Evolutionary conservation across 1,284 basidiomycete species (phyloP).

Genomic region (Exobasidium rhododendri): DNA sequence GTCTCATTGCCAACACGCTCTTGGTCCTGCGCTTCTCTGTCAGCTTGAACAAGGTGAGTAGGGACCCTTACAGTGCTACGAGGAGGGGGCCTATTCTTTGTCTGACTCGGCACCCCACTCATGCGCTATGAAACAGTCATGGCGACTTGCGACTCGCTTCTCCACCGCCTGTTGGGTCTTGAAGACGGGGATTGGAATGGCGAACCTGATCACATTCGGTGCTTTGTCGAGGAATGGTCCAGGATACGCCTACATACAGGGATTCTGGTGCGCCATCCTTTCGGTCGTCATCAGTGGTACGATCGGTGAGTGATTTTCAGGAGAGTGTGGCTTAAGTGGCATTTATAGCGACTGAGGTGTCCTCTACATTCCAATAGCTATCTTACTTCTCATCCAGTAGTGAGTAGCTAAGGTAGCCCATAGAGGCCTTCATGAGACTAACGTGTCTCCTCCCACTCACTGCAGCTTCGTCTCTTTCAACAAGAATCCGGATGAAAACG

Average conservation of each 20-base stretch:
- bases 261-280: constrained; percentile 36
- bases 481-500: constrained; percentile 35
- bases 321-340: too few relatives aligned
- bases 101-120: too few relatives aligned
- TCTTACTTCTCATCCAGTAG: too few relatives aligned
- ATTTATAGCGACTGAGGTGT: too few relatives aligned
- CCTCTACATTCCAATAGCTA: too few relatives aligned
- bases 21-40: constrained; percentile 57
- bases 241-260: constrained; percentile 52
- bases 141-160: constrained; percentile 51
- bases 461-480: constrained; percentile 41
- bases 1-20: constrained; percentile 57
- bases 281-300: constrained; percentile 55
- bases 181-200: constrained; percentile 56
- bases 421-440: too few relatives aligned
- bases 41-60: constrained; percentile 4
- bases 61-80: background rate
- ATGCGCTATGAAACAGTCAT: constrained; percentile 35
- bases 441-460: background rate
- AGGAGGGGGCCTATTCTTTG: background rate
- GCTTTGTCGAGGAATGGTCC: constrained; percentile 45
- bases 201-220: constrained; percentile 57
- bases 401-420: too few relatives aligned
- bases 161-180: constrained; percentile 57
- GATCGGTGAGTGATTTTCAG: background rate